Percentiles rank a stretch among this genome's conserved stretches.
phyloP scores from a whole-genome alignment of 2,329 filamentous ascomycete genomes.

The Zymoseptoria crescenta region DNA sequence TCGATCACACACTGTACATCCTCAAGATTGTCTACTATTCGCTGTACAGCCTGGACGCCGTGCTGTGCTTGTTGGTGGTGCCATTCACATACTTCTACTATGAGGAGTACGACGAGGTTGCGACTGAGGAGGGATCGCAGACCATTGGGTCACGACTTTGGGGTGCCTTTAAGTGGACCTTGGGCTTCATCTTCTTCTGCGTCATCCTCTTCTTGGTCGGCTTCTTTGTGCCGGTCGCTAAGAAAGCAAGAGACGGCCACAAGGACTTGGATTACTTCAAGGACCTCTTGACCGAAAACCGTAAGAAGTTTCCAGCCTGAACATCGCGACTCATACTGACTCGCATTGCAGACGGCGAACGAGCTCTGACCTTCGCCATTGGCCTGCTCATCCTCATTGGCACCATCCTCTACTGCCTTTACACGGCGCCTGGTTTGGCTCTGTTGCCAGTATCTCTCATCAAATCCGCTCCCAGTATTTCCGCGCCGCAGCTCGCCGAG shows the following conservation, averaged over 20 bases:
- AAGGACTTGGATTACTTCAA: slow-evolving; percentile 89
- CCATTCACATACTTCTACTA: slow-evolving; percentile 98
- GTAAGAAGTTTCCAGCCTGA: slow-evolving; percentile 36
- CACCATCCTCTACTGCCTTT: slow-evolving; percentile 76
- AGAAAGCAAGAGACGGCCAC: slow-evolving; percentile 54
- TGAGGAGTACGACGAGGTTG: slow-evolving; percentile 92
- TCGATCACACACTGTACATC: slow-evolving; percentile 69
- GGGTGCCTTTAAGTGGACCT: slow-evolving; percentile 85
- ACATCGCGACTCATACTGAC: slow-evolving; percentile 12
- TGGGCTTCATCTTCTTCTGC: slow-evolving; percentile 72
- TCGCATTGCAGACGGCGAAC: slow-evolving; percentile 60
- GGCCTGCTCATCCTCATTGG: slow-evolving; percentile 85
- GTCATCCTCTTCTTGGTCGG: slow-evolving; percentile 81
- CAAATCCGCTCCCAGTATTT: slow-evolving; percentile 81
- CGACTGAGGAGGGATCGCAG: slow-evolving; percentile 69
- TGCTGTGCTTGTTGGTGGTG: slow-evolving; percentile 81
- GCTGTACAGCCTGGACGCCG: slow-evolving; percentile 82
- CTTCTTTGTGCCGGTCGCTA: slow-evolving; percentile 83
- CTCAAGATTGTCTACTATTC: slow-evolving; percentile 87
- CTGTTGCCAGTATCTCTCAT: slow-evolving; percentile 84
- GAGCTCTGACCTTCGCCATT: slow-evolving; percentile 80
- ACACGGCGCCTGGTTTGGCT: slow-evolving; percentile 82
- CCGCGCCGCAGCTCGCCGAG: slow-evolving; percentile 68
- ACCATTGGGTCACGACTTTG: slow-evolving; percentile 63
- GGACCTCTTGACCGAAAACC: slow-evolving; percentile 71